phyloP scores from a whole-genome alignment of 345 rosid genomes.

The Gossypium bickii region DNA sequence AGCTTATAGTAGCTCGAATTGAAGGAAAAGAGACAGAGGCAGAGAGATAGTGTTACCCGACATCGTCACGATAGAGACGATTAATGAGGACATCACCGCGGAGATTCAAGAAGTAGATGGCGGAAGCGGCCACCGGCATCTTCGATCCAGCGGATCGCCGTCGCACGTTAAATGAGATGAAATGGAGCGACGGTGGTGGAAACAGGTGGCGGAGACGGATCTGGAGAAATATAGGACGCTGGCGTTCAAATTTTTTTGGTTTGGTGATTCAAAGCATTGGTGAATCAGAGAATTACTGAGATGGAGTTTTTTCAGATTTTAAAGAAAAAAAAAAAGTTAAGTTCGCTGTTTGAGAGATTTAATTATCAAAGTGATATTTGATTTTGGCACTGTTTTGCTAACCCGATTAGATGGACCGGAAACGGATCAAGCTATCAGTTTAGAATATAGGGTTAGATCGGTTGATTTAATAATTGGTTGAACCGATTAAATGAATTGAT shows the following conservation, averaged over 20 bases:
- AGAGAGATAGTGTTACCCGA: conserved; percentile 54
- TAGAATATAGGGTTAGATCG: too few relatives aligned
- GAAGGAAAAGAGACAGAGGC: neutral
- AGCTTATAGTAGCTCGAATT: neutral
- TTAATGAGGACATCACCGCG: conserved; percentile 99
- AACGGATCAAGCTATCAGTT: too few relatives aligned
- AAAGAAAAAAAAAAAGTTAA: neutral
- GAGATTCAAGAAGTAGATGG: conserved; percentile 93
- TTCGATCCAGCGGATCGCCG: conserved; percentile 38
- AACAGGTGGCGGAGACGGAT: neutral
- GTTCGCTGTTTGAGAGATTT: neutral
- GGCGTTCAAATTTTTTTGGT: neutral
- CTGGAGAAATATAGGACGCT: neutral
- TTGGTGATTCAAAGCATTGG: neutral
- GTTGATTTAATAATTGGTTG: too few relatives aligned
- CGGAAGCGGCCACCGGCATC: conserved; percentile 99
- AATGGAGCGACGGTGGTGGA: neutral
- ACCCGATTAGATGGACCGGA: too few relatives aligned
- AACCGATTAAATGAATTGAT: too few relatives aligned
- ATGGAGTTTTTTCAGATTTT: neutral
- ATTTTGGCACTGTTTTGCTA: too few relatives aligned
- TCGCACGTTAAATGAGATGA: neutral
- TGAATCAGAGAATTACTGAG: neutral
- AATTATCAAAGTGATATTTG: too few relatives aligned
- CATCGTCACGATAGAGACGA: conserved; percentile 96